These are phyloP conservation scores for Globisporangium lucens DNA, from an alignment of 352 stramenopile species.

Conservation along the genomic window DNA sequence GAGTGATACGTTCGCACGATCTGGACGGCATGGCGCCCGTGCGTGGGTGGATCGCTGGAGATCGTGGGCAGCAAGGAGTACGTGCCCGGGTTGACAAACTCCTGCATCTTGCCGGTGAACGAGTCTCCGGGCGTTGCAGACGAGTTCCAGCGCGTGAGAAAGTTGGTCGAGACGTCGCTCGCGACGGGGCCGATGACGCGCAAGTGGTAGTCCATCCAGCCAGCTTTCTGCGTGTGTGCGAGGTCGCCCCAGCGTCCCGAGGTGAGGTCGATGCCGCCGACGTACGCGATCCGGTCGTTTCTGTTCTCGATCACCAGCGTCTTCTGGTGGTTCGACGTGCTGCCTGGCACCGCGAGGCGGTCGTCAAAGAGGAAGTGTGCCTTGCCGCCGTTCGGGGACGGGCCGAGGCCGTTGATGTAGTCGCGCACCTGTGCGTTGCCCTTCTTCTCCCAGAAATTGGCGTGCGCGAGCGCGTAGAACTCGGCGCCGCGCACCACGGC, in stretches of 20 bases:
- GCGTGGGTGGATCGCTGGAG: constrained; percentile 4
- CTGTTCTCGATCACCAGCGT: constrained; percentile 23
- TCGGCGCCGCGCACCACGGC: neutral
- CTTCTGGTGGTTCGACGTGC: constrained; percentile 52
- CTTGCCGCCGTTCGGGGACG: constrained; percentile 6
- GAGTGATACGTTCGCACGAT: constrained; percentile 54
- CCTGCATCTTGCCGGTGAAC: constrained; percentile 23
- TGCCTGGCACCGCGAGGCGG: constrained; percentile 21
- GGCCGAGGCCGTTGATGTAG: neutral
- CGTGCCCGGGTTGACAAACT: constrained; percentile 37
- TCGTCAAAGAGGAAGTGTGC: constrained; percentile 50
- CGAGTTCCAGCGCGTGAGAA: constrained; percentile 32
- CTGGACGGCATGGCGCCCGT: constrained; percentile 34
- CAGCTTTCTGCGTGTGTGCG: constrained; percentile 24
- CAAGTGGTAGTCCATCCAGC: constrained; percentile 29
- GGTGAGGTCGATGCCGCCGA: constrained; percentile 32
- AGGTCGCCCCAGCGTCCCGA: constrained; percentile 28
- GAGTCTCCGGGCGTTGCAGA: constrained; percentile 18
- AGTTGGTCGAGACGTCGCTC: constrained; percentile 27
- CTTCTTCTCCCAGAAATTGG: constrained; percentile 8
- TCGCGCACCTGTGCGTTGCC: constrained; percentile 2
- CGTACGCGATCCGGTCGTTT: constrained; percentile 19
- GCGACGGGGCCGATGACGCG: constrained; percentile 22
- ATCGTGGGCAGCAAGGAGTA: constrained; percentile 6
- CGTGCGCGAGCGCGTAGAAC: constrained; percentile 8